Percentiles rank a stretch among this genome's conserved stretches.
phyloP scores from a whole-genome alignment of 179 eudicot species.

The Beta lomatogona region DNA sequence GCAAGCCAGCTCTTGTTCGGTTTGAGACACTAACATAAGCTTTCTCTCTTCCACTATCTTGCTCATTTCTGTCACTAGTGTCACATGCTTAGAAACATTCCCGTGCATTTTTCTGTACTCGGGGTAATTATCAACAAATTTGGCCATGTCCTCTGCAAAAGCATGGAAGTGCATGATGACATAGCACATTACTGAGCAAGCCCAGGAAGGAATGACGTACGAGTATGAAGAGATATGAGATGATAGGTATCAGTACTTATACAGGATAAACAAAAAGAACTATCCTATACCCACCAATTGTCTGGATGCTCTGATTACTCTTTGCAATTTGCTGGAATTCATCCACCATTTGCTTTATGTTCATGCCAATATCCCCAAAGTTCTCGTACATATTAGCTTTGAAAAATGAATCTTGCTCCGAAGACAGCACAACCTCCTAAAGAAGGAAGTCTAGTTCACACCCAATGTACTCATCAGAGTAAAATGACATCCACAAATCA shows the following conservation, averaged over 20 bases:
- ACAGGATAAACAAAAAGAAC: not conserved
- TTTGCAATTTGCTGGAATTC: slow-evolving; percentile 90
- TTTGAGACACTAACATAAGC: slow-evolving; percentile 89
- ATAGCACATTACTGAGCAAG: not conserved
- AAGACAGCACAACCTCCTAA: slow-evolving; percentile 86
- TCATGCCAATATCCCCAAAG: slow-evolving; percentile 95
- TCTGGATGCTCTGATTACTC: slow-evolving; percentile 89
- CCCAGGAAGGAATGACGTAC: not conserved
- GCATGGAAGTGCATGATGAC: slow-evolving; percentile 11
- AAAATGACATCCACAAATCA: slow-evolving; percentile 11
- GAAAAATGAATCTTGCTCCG: slow-evolving; percentile 90
- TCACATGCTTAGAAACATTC: slow-evolving; percentile 92
- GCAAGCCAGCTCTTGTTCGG: slow-evolving; percentile 96
- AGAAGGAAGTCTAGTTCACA: slow-evolving; percentile 10
- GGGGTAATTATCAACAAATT: slow-evolving; percentile 94
- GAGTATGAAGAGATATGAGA: slow-evolving; percentile 11
- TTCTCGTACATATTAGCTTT: slow-evolving; percentile 88
- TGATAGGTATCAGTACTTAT: not conserved
- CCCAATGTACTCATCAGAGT: not conserved
- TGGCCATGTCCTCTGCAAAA: slow-evolving; percentile 92
- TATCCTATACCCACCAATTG: slow-evolving; percentile 57
- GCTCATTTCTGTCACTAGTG: slow-evolving; percentile 92
- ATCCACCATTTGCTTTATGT: slow-evolving; percentile 88
- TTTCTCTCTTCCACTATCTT: slow-evolving; percentile 90
- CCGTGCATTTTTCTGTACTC: slow-evolving; percentile 93